A percentile compares a stretch with the other conserved stretches of the same genome.
Evolutionary conservation across 169 alveolate genomes (phyloP).

Genomic region (Plasmodium vinckei): DNA sequence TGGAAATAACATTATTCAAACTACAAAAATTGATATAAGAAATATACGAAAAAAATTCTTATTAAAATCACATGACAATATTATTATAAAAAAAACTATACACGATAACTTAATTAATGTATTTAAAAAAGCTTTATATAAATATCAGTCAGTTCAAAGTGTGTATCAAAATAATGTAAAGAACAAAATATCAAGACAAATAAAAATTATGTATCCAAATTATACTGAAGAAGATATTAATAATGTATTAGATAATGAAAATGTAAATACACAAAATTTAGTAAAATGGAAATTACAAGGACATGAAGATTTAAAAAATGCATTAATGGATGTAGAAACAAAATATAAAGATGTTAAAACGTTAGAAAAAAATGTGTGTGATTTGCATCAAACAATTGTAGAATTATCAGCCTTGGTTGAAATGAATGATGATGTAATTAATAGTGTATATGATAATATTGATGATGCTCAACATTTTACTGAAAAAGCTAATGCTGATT

Average conservation of each 20-base stretch:
- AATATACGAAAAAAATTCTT: constrained; percentile 38
- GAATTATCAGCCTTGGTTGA: constrained; percentile 66
- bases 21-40: constrained; percentile 55
- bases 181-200: constrained; percentile 66
- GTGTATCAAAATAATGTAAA: constrained; percentile 40
- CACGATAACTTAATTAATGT: constrained; percentile 59
- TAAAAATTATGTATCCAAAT: constrained; percentile 65
- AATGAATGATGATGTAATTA: constrained; percentile 69
- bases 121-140: constrained; percentile 67
- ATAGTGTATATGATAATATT: constrained; percentile 47
- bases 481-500: constrained; percentile 74
- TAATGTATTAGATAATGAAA: constrained; percentile 57
- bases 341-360: constrained; percentile 75
- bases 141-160: constrained; percentile 53
- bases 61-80: constrained; percentile 27
- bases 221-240: constrained; percentile 65
- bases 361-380: constrained; percentile 63
- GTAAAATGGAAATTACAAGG: constrained; percentile 76
- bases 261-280: constrained; percentile 63
- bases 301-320: constrained; percentile 68
- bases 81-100: constrained; percentile 52
- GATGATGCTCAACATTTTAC: constrained; percentile 73
- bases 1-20: constrained; percentile 30
- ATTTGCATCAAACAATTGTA: constrained; percentile 68
- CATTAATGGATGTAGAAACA: constrained; percentile 73